Percentiles rank a stretch among this genome's conserved stretches.
These are phyloP conservation scores for Geum urbanum DNA, from an alignment of 306 rosid genomes.

Conservation along the genomic window DNA sequence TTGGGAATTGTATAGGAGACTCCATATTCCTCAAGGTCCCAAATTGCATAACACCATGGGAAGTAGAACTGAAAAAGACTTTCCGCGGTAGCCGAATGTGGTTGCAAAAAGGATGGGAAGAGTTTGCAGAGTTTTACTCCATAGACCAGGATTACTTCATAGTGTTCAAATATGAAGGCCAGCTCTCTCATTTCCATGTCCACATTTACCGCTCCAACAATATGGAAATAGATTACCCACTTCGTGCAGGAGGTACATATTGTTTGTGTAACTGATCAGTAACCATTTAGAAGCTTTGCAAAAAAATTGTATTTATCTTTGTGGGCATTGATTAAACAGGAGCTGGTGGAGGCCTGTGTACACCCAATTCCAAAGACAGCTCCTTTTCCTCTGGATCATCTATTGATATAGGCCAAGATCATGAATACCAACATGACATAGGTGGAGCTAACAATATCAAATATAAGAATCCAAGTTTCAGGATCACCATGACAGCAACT, in stretches of 20 bases:
- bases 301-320: not conserved
- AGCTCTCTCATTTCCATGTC: not conserved
- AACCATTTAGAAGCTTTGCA: not conserved
- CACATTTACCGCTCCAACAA: not conserved
- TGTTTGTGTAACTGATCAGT: too few relatives aligned
- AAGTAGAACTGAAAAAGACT: not conserved
- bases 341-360: too few relatives aligned
- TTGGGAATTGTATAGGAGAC: not conserved
- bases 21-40: not conserved
- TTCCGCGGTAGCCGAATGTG: not conserved
- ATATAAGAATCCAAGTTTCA: not conserved
- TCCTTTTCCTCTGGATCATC: too few relatives aligned
- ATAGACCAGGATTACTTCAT: not conserved
- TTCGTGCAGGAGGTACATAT: not conserved
- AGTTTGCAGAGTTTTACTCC: not conserved
- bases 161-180: not conserved
- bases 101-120: not conserved
- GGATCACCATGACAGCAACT: not conserved
- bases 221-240: not conserved
- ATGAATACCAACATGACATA: not conserved
- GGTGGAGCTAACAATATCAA: not conserved
- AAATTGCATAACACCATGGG: not conserved
- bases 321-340: too few relatives aligned
- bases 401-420: too few relatives aligned
- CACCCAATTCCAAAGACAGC: too few relatives aligned